These are phyloP conservation scores for Sisymbrium altissimum DNA, from an alignment of 345 rosid genomes.

Conservation along the genomic window DNA sequence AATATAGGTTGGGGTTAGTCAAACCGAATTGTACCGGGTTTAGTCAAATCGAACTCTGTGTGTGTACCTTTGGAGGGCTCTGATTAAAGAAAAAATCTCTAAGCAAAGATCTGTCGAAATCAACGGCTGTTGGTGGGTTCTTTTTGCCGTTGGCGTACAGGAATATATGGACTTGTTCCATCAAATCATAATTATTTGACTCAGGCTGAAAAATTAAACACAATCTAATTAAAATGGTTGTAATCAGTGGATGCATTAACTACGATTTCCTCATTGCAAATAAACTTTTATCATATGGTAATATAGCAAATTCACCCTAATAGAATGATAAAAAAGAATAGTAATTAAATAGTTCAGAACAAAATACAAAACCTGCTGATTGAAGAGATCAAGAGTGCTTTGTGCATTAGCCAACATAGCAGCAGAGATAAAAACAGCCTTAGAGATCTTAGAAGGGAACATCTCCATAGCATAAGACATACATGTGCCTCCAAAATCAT, in stretches of 20 bases:
- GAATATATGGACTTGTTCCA: constrained; percentile 73
- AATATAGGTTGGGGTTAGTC: not conserved
- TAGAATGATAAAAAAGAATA: not conserved
- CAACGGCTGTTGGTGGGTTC: constrained; percentile 86
- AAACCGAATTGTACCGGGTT: constrained; percentile 5
- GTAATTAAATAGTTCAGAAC: not conserved
- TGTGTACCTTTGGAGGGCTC: constrained; percentile 75
- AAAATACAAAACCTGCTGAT: constrained; percentile 46
- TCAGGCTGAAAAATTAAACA: constrained; percentile 45
- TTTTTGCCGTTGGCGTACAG: constrained; percentile 81
- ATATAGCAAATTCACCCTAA: not conserved
- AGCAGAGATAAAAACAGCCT: constrained; percentile 83
- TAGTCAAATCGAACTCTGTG: not conserved
- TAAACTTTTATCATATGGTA: not conserved
- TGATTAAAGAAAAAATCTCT: constrained; percentile 78
- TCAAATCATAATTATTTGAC: constrained; percentile 56
- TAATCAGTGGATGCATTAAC: not conserved
- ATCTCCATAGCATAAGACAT: constrained; percentile 85
- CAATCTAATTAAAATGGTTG: not conserved
- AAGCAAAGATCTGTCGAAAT: constrained; percentile 73
- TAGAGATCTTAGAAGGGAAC: constrained; percentile 68
- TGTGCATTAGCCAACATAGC: constrained; percentile 82
- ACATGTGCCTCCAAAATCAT: constrained; percentile 96
- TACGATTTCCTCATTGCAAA: not conserved
- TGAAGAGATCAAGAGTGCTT: constrained; percentile 72